Conservation (phyloP, 2,329 filamentous ascomycete species). For the Fusarium secorum region DNA sequence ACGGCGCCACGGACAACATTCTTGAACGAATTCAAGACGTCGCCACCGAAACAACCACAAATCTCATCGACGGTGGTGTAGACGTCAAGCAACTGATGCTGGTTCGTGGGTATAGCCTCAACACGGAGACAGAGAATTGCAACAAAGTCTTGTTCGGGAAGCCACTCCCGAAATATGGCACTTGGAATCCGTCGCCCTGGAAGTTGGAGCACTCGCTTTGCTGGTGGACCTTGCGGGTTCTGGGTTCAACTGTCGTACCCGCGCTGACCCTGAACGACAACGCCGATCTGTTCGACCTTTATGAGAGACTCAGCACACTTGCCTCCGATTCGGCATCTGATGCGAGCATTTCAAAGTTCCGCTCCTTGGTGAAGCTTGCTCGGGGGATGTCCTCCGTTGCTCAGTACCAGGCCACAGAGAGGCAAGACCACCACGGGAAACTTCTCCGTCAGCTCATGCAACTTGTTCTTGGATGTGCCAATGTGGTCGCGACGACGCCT, state of each 20-base stretch:
- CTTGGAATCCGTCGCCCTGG: not conserved
- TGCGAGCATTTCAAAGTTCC: not conserved
- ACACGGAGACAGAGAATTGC: not conserved
- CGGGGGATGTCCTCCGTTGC: not conserved
- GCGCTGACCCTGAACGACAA: not conserved
- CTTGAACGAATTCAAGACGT: not conserved
- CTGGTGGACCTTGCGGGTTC: slow-evolving; percentile 8
- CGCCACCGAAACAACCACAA: rapidly evolving
- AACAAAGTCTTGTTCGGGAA: rapidly evolving
- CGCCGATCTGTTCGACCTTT: not conserved
- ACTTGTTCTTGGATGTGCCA: not conserved
- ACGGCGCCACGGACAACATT: not conserved
- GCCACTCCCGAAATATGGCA: rapidly evolving
- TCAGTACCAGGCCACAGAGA: not conserved
- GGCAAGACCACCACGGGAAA: rapidly evolving
- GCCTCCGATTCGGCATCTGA: rapidly evolving
- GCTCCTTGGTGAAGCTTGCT: not conserved
- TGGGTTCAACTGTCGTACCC: not conserved
- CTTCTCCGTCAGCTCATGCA: not conserved
- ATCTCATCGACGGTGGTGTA: rapidly evolving
- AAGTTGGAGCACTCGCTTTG: not conserved
- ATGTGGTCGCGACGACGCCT: not conserved
- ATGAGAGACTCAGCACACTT: not conserved
- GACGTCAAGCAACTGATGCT: not conserved
- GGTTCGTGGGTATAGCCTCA: not conserved